These are phyloP conservation scores for Clathrospora elynae DNA, from an alignment of 2,329 filamentous ascomycete species.

Conservation along the genomic window DNA sequence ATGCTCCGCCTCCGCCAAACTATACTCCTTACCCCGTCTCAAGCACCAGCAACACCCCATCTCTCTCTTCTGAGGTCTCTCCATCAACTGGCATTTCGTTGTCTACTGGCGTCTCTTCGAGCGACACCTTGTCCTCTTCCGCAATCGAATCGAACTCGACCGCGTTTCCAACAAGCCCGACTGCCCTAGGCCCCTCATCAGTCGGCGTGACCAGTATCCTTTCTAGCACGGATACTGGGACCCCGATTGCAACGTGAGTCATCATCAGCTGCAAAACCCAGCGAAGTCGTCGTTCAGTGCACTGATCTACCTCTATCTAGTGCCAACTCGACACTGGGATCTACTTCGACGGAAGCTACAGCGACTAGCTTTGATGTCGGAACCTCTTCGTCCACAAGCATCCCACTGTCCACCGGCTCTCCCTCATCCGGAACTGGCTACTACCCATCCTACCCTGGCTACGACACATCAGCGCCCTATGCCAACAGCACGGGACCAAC, in stretches of 20 bases:
- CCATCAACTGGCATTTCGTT: constrained; percentile 7
- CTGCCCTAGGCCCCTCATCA: constrained; percentile 3
- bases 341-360: constrained; percentile 26
- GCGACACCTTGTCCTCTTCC: constrained; percentile 3
- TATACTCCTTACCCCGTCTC: constrained; percentile 13
- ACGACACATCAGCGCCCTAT: constrained; percentile 15
- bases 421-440: constrained; percentile 13
- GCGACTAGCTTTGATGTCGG: constrained; percentile 23
- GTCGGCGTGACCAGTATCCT: constrained; percentile 11
- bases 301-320: constrained; percentile 12
- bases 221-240: constrained; percentile 9
- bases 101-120: constrained; percentile 12
- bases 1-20: constrained; percentile 24
- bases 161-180: constrained; percentile 8
- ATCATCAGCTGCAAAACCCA: constrained; percentile 1
- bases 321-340: background rate
- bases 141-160: constrained; percentile 8
- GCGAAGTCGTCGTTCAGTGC: constrained; percentile 2
- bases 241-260: constrained; percentile 18
- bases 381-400: constrained; percentile 10
- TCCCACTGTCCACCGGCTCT: constrained; percentile 15
- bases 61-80: constrained; percentile 1
- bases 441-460: constrained; percentile 1
- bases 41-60: constrained; percentile 12
- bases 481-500: constrained; percentile 12